Evolutionary conservation across 2,329 filamentous ascomycete genomes (phyloP).

Genomic region (Aspergillus candidus): DNA sequence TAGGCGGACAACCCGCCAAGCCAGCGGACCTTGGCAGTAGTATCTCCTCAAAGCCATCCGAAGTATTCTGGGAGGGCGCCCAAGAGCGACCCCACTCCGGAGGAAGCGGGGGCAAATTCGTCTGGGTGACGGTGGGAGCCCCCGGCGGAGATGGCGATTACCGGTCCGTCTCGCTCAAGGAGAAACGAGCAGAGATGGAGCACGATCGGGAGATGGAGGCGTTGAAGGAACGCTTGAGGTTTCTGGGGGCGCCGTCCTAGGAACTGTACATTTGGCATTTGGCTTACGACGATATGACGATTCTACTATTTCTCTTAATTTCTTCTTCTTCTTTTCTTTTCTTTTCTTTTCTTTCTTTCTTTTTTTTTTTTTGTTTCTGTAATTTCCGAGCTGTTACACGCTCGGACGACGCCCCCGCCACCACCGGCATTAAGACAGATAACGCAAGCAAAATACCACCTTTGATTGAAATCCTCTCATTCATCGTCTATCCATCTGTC

Average conservation of each 20-base stretch:
- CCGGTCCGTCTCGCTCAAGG: slow-evolving; percentile 32
- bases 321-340: slow-evolving; percentile 1
- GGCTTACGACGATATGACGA: slow-evolving; percentile 23
- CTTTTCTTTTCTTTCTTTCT: not conserved
- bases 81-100: slow-evolving; percentile 36
- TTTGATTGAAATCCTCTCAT: too few species aligned
- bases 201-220: slow-evolving; percentile 25
- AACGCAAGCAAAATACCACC: too few species aligned
- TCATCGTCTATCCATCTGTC: too few species aligned
- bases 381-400: not conserved
- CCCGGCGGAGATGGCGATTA: slow-evolving; percentile 43
- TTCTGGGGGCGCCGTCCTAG: slow-evolving; percentile 15
- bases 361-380: slow-evolving; percentile 1
- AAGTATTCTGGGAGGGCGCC: slow-evolving; percentile 38
- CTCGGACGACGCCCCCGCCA: not conserved
- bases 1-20: slow-evolving; percentile 28
- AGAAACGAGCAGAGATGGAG: slow-evolving; percentile 15
- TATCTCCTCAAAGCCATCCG: slow-evolving; percentile 12
- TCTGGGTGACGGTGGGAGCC: slow-evolving; percentile 47
- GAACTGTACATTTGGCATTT: not conserved
- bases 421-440: too few species aligned
- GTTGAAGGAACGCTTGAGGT: slow-evolving; percentile 25
- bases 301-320: slow-evolving; percentile 3
- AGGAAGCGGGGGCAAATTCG: slow-evolving; percentile 45
- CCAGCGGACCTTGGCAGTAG: too few species aligned